phyloP scores from a whole-genome alignment of 2,329 filamentous ascomycete species.

The Phialemoniopsis sp. region DNA sequence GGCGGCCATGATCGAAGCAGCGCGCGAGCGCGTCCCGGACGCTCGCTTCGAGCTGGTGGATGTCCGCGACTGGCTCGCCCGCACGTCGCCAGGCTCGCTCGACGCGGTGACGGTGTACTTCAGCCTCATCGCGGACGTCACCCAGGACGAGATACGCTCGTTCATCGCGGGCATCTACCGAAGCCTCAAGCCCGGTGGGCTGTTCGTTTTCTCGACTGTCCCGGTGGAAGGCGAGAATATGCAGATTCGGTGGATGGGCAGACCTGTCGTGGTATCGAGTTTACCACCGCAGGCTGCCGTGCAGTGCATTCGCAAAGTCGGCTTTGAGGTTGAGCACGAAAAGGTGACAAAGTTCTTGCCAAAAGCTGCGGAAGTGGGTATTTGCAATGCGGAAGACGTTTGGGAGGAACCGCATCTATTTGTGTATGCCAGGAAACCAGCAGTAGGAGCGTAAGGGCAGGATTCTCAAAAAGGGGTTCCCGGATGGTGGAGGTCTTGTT shows the following conservation, averaged over 20 bases:
- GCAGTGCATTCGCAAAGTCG: constrained; percentile 9
- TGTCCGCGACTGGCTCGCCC: constrained; percentile 12
- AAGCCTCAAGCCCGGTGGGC: constrained; percentile 25
- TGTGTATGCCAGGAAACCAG: constrained; percentile 18
- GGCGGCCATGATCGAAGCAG: constrained; percentile 16
- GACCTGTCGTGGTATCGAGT: constrained; percentile 16
- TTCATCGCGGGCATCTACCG: constrained; percentile 16
- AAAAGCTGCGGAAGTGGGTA: constrained; percentile 14
- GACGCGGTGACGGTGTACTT: constrained; percentile 20
- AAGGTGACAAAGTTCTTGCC: constrained; percentile 12
- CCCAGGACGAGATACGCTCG: constrained; percentile 16
- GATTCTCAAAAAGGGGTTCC: too few species aligned
- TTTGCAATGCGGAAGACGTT: constrained; percentile 16
- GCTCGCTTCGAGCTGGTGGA: constrained; percentile 17
- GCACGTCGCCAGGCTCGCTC: constrained; percentile 4
- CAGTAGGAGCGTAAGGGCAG: too few species aligned
- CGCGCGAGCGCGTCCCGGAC: constrained; percentile 14
- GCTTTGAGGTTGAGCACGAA: constrained; percentile 12
- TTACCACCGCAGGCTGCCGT: constrained; percentile 14
- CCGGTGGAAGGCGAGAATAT: constrained; percentile 14
- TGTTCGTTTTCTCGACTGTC: constrained; percentile 33
- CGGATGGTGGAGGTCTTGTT: too few species aligned
- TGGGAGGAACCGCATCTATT: constrained; percentile 22
- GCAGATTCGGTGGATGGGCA: constrained; percentile 19
- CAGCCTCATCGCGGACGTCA: constrained; percentile 18